These are phyloP conservation scores for Yamadazyma nakazawae DNA, from an alignment of 805 yeast species.

Conservation along the genomic window DNA sequence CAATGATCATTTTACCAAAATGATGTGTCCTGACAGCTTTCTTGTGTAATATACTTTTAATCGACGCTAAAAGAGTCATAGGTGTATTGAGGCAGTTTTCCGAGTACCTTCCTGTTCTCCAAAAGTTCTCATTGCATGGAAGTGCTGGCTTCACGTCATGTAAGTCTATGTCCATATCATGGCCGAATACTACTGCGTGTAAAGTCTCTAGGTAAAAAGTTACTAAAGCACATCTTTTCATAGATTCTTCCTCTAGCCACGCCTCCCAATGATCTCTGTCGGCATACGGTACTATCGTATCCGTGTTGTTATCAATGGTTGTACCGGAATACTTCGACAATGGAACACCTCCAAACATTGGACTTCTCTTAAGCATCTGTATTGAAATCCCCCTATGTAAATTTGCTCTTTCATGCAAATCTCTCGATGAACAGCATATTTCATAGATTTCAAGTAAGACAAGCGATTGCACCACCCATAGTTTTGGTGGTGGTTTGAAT, in stretches of 20 bases:
- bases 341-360: conserved; percentile 38
- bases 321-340: conserved; percentile 9
- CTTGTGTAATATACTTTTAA: conserved; percentile 19
- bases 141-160: conserved; percentile 23
- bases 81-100: conserved; percentile 13
- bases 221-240: conserved; percentile 30
- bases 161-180: conserved; percentile 19
- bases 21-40: conserved; percentile 16
- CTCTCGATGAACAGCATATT: conserved; percentile 60
- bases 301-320: conserved; percentile 12
- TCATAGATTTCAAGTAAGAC: conserved; percentile 68
- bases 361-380: conserved; percentile 21
- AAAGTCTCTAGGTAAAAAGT: conserved; percentile 31
- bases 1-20: conserved; percentile 18
- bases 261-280: conserved; percentile 18
- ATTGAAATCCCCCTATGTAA: conserved; percentile 69
- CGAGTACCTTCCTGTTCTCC: conserved; percentile 19
- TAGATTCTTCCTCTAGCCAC: conserved; percentile 34
- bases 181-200: conserved; percentile 32
- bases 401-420: conserved; percentile 72
- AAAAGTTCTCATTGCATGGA: conserved; percentile 23
- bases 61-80: conserved; percentile 20
- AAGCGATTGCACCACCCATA: conserved; percentile 71
- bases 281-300: conserved; percentile 6
- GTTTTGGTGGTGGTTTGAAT: conserved; percentile 67